Evolutionary conservation across 2,329 filamentous ascomycete genomes (phyloP), one percentile per base, ranked within the genome.

Genomic region (Phialemoniopsis sp.): DNA sequence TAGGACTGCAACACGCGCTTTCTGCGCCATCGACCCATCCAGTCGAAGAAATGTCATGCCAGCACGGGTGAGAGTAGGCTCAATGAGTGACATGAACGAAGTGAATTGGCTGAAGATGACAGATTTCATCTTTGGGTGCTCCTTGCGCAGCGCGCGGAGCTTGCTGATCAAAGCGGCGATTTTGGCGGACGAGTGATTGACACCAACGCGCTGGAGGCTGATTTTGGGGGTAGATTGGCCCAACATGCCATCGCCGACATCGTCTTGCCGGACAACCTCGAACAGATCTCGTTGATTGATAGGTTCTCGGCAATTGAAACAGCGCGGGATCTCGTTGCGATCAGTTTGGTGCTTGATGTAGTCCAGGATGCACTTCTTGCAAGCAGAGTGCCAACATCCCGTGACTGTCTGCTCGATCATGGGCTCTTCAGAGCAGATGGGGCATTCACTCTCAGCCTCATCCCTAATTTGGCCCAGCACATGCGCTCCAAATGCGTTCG

Each of bases 21-120:
- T 91, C 50, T 98, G 93, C 1, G 82, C 70, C 81, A 97, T 91
- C 14, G 84, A 82, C 4, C 93, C 93, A 58, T 98, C 93, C 31
- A 98, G 83, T 6, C 93, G 87, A n/a, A 97, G 71, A 55, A 84
- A 87, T 0, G 75, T 72, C 54, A 98, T 87, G 30, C 85, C 82
- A 13, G 82, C 80, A 32, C 80, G 76, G 2, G 68, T 59, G 4
- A 98, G 76, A 0, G 89, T 87, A 0, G 89, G 87, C 48, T 89
- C 85, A 46, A 98, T 94, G 12, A 98, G 79, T 47, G 89, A 83
- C 50, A 98, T 78, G 60, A 97, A 98, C 1, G 90, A 94, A 0
- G 93, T 98, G 61, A 98, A 98, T 62, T 98, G 93, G 41, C 87
- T 93, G 65, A 98, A 98, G 26, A 98, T 83, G 16, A 97, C 90